Base-by-base conservation (phyloP, 495 filamentous ascomycete genomes). In the Aspergillus taichungensis region DNA sequence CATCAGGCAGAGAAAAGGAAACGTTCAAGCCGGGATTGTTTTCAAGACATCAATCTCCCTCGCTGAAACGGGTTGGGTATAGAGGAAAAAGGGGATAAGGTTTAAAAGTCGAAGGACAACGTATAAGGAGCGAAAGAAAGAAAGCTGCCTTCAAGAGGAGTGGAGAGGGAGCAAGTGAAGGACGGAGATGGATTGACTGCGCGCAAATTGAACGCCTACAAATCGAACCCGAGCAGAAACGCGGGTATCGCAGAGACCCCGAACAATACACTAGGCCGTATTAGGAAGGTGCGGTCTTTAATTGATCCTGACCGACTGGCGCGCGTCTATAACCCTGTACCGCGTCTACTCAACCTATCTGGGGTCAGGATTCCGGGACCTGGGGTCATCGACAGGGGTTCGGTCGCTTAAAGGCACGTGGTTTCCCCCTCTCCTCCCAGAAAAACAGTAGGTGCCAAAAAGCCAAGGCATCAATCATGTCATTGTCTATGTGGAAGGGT, bases 31-130 rank as follows among this genome's bases (percentile, higher is more conserved):
- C 64, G 60, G 18, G 18, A 4, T 2, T 24, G 18, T 24, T 24
- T 24, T 70, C 51, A 69, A 61, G 60, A 63, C 66, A 67, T 68
- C 60, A 55, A 56, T 40, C 36, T 24, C 45, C 32, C 37, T 42
- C 34, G 42, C 40, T 45, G 32, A 38, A 49, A 50, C 18, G 18
- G 18, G 45, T 63, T 90, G 51, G 85, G 40, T 24, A 33, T 88
- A 59, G 78, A 87, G 66, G 89, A 87, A 46, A 65, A 50, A 69
- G 82, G 56, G 91, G 86, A 66, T 40, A 46, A 47, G 67, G 72
- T 50, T 74, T 47, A 47, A 37, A 49, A 47, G 36, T 51, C 33
- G 33, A 39, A 44, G 42, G 71, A 78, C 47, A 82, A 79, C 9
- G 69, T 71, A 29, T 67, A 69, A 66, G 64, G 36, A 57, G 59